Conservation (phyloP, 768 basidiomycete genomes). For the Krasilnikovozyma curviuscula region DNA sequence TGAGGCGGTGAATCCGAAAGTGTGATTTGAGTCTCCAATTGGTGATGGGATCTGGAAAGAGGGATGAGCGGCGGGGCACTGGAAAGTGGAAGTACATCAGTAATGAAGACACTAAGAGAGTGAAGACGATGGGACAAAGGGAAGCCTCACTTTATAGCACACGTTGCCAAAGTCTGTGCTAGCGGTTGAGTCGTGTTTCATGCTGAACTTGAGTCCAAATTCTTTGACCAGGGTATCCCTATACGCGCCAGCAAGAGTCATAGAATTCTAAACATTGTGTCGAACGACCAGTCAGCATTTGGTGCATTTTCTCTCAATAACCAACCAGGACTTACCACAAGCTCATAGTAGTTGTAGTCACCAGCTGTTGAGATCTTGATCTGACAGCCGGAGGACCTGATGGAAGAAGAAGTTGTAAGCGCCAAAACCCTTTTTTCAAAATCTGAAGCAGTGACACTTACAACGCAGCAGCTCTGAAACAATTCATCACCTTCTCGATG, state of each 20-base stretch:
- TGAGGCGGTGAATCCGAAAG: background rate
- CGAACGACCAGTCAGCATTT: background rate
- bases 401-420: background rate
- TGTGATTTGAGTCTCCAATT: background rate
- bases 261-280: background rate
- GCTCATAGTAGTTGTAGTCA: too few species aligned
- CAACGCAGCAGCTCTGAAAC: slow-evolving; percentile 1
- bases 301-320: too few species aligned
- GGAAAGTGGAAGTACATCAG: too few species aligned
- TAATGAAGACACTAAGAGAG: too few species aligned
- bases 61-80: slow-evolving; percentile 1
- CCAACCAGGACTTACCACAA: too few species aligned
- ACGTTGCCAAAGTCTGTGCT: slow-evolving; percentile 5
- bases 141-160: background rate
- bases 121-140: too few species aligned
- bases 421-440: background rate
- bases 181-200: too few species aligned
- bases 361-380: too few species aligned
- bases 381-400: slow-evolving; percentile 2
- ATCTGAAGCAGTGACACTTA: background rate
- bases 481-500: background rate
- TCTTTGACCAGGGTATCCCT: too few species aligned
- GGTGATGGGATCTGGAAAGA: slow-evolving; percentile 1
- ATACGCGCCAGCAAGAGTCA: background rate
- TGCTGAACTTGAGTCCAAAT: too few species aligned